phyloP scores from a whole-genome alignment of 2,329 filamentous ascomycete genomes.

The Penicillium sp. region DNA sequence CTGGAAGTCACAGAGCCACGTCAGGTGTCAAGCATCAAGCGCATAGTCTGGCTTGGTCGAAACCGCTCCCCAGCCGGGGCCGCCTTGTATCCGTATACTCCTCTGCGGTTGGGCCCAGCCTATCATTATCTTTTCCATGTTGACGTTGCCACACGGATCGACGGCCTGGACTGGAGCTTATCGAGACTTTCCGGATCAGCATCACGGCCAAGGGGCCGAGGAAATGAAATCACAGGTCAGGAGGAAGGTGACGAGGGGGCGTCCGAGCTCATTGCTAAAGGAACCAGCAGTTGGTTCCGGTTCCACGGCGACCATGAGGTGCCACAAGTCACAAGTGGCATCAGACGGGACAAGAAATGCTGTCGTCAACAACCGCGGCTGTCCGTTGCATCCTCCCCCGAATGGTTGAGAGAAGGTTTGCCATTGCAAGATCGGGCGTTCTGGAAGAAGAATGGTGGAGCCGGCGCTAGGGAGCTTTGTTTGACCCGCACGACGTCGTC shows the following conservation, averaged over 20 bases:
- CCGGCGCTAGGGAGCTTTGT: background rate
- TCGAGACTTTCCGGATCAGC: constrained; percentile 16
- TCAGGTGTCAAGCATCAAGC: background rate
- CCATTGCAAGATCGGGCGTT: background rate
- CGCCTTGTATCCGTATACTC: background rate
- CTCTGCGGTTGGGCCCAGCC: background rate
- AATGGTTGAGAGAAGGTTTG: constrained; percentile 5
- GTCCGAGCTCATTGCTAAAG: constrained; percentile 15
- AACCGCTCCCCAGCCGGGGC: too few relatives aligned
- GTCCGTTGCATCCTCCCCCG: too few relatives aligned
- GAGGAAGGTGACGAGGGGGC: constrained; percentile 1
- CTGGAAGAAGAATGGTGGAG: constrained; percentile 1
- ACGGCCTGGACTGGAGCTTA: constrained; percentile 12
- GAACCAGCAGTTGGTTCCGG: constrained; percentile 11
- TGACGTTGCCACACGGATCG: constrained; percentile 13
- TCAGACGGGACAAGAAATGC: too few relatives aligned
- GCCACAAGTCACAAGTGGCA: constrained; percentile 16
- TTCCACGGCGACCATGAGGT: constrained; percentile 16
- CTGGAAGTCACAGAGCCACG: too few relatives aligned
- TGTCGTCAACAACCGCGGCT: too few relatives aligned
- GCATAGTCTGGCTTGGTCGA: too few relatives aligned
- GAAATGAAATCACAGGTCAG: constrained; percentile 8
- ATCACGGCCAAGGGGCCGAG: too few relatives aligned
- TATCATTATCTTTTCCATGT: too few relatives aligned
- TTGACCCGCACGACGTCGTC: too few relatives aligned